Percentiles rank a stretch among this genome's conserved stretches.
These are phyloP conservation scores for Suillus weaverae DNA, from an alignment of 768 basidiomycete species.

Conservation along the genomic window DNA sequence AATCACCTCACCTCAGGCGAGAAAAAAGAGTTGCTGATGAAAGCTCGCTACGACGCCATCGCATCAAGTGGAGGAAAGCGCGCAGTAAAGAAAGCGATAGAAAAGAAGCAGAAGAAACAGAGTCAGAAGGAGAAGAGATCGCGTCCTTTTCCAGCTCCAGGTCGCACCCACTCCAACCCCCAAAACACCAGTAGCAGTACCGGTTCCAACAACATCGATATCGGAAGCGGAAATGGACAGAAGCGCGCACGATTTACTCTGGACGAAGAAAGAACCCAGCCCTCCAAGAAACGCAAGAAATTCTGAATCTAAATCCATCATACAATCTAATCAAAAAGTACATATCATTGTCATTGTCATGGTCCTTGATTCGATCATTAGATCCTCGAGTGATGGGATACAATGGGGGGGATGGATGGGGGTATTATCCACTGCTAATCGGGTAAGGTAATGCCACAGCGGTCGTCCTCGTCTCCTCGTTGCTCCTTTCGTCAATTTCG, in stretches of 20 bases:
- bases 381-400: conserved; percentile 1
- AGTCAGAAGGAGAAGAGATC: conserved; percentile 88
- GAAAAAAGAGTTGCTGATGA: conserved; percentile 69
- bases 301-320: not conserved
- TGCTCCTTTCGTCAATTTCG: conserved; percentile 3
- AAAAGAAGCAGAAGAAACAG: conserved; percentile 86
- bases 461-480: not conserved
- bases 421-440: conserved; percentile 2
- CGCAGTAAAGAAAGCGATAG: conserved; percentile 85
- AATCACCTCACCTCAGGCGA: conserved; percentile 50
- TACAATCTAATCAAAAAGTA: not conserved
- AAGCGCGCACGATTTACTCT: conserved; percentile 14
- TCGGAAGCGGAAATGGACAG: conserved; percentile 11
- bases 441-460: not conserved
- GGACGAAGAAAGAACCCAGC: conserved; percentile 11
- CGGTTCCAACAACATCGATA: not conserved
- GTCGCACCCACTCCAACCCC: not conserved
- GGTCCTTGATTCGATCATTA: not conserved
- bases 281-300: conserved; percentile 25
- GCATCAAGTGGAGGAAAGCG: conserved; percentile 72
- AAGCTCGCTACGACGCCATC: conserved; percentile 78
- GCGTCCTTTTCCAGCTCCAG: conserved; percentile 54
- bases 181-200: not conserved
- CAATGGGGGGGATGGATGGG: not conserved
- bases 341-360: not conserved